Percentiles rank a stretch among this genome's conserved stretches.
Conservation (phyloP, 495 filamentous ascomycete species). For the Melanomma pulvis-pyrius region DNA sequence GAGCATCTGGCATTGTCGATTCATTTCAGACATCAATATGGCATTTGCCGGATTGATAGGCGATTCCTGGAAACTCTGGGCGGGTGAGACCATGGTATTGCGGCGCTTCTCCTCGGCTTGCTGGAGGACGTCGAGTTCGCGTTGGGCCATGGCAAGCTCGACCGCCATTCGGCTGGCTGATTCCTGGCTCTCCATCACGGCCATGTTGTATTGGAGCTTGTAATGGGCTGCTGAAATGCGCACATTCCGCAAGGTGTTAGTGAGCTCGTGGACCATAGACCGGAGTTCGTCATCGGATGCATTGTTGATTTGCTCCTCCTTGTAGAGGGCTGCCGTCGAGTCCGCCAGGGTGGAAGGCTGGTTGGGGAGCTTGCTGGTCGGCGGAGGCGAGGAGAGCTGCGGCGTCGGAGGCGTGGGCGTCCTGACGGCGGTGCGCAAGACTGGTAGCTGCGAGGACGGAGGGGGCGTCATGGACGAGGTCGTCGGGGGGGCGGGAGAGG, state of each 20-base stretch:
- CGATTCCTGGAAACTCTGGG: slow-evolving; percentile 50
- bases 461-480: slow-evolving; percentile 41
- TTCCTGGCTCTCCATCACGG: slow-evolving; percentile 83
- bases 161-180: slow-evolving; percentile 85
- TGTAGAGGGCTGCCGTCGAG: slow-evolving; percentile 39
- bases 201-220: slow-evolving; percentile 86
- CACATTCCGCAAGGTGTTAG: slow-evolving; percentile 59
- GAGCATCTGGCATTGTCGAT: slow-evolving; percentile 59
- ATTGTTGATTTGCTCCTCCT: slow-evolving; percentile 64
- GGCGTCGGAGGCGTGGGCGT: slow-evolving; percentile 39
- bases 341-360: slow-evolving; percentile 22
- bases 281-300: slow-evolving; percentile 58
- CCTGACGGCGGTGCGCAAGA: slow-evolving; percentile 18
- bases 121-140: slow-evolving; percentile 87
- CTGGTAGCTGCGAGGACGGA: slow-evolving; percentile 36
- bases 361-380: slow-evolving; percentile 31
- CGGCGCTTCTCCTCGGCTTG: slow-evolving; percentile 45
- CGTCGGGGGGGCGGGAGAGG: slow-evolving; percentile 38
- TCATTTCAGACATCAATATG: slow-evolving; percentile 42
- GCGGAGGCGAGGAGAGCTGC: slow-evolving; percentile 40
- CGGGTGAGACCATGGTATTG: slow-evolving; percentile 42
- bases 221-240: slow-evolving; percentile 87
- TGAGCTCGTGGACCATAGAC: slow-evolving; percentile 59
- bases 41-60: slow-evolving; percentile 36
- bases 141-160: slow-evolving; percentile 88